Evolutionary conservation across 805 yeast species (phyloP).

Genomic region (Teunomyces barrocoloradensis): DNA sequence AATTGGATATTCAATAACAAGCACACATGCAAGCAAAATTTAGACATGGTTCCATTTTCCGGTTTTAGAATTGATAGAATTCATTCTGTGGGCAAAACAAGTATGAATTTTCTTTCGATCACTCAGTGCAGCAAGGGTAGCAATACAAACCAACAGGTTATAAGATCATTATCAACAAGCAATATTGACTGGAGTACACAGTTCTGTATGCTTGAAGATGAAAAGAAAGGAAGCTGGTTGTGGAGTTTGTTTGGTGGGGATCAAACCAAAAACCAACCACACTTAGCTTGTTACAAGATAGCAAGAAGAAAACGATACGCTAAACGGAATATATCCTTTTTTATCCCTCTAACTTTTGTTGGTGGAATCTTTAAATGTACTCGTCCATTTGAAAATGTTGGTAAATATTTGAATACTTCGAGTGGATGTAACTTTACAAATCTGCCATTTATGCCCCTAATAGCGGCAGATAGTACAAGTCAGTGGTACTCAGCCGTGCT

Average conservation of each 20-base stretch:
- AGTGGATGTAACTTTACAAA: constrained; percentile 37
- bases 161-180: constrained; percentile 23
- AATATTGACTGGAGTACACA: constrained; percentile 52
- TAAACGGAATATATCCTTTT: constrained; percentile 41
- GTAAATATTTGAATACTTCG: constrained; percentile 15
- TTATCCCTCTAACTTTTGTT: constrained; percentile 55
- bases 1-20: constrained; percentile 23
- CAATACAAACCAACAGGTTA: constrained; percentile 40
- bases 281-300: constrained; percentile 50
- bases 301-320: constrained; percentile 57
- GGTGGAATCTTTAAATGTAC: constrained; percentile 63
- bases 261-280: background rate
- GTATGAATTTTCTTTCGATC: constrained; percentile 44
- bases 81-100: constrained; percentile 41
- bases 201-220: constrained; percentile 37
- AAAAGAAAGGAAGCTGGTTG: background rate
- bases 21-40: constrained; percentile 34
- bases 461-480: constrained; percentile 53
- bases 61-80: constrained; percentile 57
- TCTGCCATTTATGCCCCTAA: constrained; percentile 52
- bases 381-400: constrained; percentile 22
- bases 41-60: constrained; percentile 39
- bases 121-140: constrained; percentile 54
- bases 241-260: background rate
- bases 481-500: constrained; percentile 42